Conservation (phyloP, 1,284 basidiomycete genomes). For the Leccinum subrobustum region DNA sequence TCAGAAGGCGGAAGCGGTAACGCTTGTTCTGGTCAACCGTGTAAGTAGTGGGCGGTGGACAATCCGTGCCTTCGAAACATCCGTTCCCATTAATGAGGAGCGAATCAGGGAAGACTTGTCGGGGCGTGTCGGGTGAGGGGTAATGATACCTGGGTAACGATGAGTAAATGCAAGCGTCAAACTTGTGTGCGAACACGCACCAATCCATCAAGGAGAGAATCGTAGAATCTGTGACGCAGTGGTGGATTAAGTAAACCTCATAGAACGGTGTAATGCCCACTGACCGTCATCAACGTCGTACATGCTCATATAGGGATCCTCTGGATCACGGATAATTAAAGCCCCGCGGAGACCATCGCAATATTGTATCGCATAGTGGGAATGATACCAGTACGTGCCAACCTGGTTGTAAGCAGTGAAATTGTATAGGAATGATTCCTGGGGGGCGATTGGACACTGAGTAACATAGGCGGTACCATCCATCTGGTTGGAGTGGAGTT, state of each 20-base stretch:
- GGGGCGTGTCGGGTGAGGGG: conserved; percentile 14
- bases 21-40: conserved; percentile 24
- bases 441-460: conserved; percentile 43
- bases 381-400: conserved; percentile 43
- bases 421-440: conserved; percentile 37
- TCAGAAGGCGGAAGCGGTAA: conserved; percentile 43
- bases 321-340: not conserved
- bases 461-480: conserved; percentile 33
- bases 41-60: conserved; percentile 31
- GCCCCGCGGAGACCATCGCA: not conserved
- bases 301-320: conserved; percentile 6
- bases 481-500: conserved; percentile 15
- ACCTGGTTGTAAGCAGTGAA: conserved; percentile 33
- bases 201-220: conserved; percentile 38
- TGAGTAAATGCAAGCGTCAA: not conserved
- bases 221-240: conserved; percentile 25
- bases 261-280: not conserved
- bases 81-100: conserved; percentile 50
- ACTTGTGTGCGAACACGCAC: conserved; percentile 22
- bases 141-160: conserved; percentile 32
- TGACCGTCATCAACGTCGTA: conserved; percentile 46
- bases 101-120: conserved; percentile 27
- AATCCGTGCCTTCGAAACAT: conserved; percentile 31
- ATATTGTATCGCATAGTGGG: not conserved
- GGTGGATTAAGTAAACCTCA: conserved; percentile 2